Evolutionary conservation across 2,329 filamentous ascomycete species (phyloP).

Genomic region (Podosphaera fusca): DNA sequence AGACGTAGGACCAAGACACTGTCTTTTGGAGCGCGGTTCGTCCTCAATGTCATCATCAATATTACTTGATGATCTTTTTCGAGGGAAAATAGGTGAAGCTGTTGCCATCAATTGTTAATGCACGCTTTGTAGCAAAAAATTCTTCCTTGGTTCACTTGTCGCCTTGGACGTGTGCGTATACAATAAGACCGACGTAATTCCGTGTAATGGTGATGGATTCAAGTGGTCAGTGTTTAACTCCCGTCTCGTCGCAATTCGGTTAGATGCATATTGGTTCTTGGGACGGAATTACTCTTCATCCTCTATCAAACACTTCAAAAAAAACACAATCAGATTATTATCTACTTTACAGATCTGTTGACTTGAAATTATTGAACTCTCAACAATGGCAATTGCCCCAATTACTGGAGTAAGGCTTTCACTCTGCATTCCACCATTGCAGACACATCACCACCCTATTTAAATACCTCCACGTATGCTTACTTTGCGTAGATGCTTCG

Average conservation of each 20-base stretch:
- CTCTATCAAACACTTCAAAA: no score
- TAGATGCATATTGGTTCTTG: no score
- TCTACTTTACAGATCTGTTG: background rate
- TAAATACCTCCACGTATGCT: conserved; percentile 7
- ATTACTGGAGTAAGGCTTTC: conserved; percentile 17
- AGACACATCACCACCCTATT: conserved; percentile 2
- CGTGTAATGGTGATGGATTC: background rate
- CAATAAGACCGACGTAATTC: background rate
- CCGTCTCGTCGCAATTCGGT: no score
- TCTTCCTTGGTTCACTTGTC: background rate
- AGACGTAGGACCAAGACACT: conserved; percentile 9
- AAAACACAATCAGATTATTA: background rate
- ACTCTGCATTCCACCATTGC: background rate
- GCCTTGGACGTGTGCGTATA: background rate
- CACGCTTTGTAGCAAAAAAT: background rate
- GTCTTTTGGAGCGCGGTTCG: conserved; percentile 11
- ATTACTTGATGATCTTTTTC: conserved; percentile 11
- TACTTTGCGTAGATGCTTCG: conserved; percentile 29
- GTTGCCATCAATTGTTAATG: conserved; percentile 7
- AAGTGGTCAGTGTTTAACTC: no score
- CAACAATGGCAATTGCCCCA: conserved; percentile 17
- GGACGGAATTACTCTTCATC: no score
- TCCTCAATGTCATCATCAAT: conserved; percentile 9
- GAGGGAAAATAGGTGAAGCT: conserved; percentile 7
- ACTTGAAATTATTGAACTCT: conserved; percentile 2